A percentile compares a stretch with the other conserved stretches of the same genome.
Conservation (phyloP, 495 filamentous ascomycete genomes). For the Hypoxylon fragiforme region DNA sequence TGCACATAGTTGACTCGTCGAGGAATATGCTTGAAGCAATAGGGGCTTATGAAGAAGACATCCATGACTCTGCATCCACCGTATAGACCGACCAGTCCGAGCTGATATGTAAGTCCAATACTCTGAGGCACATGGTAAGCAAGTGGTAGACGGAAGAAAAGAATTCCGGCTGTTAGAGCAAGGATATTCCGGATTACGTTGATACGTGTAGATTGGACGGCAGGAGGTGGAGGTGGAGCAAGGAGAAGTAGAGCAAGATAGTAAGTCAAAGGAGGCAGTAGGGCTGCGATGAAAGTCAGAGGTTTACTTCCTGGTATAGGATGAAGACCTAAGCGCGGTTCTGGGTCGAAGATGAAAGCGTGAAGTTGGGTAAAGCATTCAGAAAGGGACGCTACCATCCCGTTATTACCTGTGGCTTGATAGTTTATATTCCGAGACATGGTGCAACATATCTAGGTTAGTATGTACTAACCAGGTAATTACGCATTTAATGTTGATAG, state of each 20-base stretch:
- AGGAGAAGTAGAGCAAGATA: slow-evolving; percentile 23
- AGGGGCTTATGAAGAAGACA: slow-evolving; percentile 27
- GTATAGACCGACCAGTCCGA: slow-evolving; percentile 25
- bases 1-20: slow-evolving; percentile 23
- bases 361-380: slow-evolving; percentile 8
- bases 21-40: slow-evolving; percentile 22
- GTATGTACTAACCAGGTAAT: too few species aligned
- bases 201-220: slow-evolving; percentile 7
- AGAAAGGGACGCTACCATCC: slow-evolving; percentile 1
- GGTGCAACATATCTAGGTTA: too few species aligned
- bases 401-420: neutral
- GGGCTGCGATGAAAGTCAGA: slow-evolving; percentile 17
- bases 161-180: slow-evolving; percentile 14
- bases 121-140: slow-evolving; percentile 26
- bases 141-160: slow-evolving; percentile 26
- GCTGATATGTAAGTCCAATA: slow-evolving; percentile 28
- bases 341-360: neutral
- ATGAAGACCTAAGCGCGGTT: slow-evolving; percentile 18
- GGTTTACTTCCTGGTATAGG: slow-evolving; percentile 23
- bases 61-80: slow-evolving; percentile 25
- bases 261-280: slow-evolving; percentile 20
- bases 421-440: neutral
- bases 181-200: slow-evolving; percentile 18
- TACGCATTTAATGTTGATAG: too few species aligned
- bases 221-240: slow-evolving; percentile 21